Evolutionary conservation across 2,329 filamentous ascomycete species (phyloP).

Genomic region (Sporothrix brunneoviolacea): DNA sequence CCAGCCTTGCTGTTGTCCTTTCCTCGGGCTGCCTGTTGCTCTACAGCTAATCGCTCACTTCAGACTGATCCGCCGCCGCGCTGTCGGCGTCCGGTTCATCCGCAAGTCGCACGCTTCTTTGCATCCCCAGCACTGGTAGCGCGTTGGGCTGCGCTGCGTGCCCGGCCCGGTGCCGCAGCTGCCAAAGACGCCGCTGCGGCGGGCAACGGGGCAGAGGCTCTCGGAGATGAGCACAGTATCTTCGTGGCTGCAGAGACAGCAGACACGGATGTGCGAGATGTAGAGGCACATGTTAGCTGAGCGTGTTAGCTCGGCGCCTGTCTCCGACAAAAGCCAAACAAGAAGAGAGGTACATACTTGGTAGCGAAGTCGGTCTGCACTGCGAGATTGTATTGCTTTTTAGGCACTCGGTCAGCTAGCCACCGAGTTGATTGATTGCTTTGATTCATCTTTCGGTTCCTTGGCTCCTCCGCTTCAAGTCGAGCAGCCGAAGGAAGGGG

Average conservation of each 20-base stretch:
- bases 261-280: conserved; percentile 32
- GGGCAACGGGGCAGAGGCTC: conserved; percentile 28
- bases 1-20: not conserved
- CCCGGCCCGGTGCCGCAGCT: conserved; percentile 30
- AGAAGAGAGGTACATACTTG: too few relatives aligned
- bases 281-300: conserved; percentile 32
- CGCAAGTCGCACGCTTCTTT: conserved; percentile 22
- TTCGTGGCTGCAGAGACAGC: conserved; percentile 29
- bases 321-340: too few relatives aligned
- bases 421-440: too few relatives aligned
- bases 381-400: too few relatives aligned
- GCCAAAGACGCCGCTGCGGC: conserved; percentile 30
- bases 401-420: too few relatives aligned
- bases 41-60: too few relatives aligned
- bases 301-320: not conserved
- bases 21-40: too few relatives aligned
- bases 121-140: conserved; percentile 34
- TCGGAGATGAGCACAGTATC: conserved; percentile 38
- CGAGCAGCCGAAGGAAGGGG: not conserved
- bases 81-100: not conserved
- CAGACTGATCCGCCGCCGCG: conserved; percentile 11
- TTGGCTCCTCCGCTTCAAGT: not conserved
- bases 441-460: not conserved
- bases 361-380: too few relatives aligned
- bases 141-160: conserved; percentile 25